Evolutionary conservation across 805 yeast genomes (phyloP), one percentile per base, ranked within the genome.

Genomic region (Metschnikowia chrysomelidarum): DNA sequence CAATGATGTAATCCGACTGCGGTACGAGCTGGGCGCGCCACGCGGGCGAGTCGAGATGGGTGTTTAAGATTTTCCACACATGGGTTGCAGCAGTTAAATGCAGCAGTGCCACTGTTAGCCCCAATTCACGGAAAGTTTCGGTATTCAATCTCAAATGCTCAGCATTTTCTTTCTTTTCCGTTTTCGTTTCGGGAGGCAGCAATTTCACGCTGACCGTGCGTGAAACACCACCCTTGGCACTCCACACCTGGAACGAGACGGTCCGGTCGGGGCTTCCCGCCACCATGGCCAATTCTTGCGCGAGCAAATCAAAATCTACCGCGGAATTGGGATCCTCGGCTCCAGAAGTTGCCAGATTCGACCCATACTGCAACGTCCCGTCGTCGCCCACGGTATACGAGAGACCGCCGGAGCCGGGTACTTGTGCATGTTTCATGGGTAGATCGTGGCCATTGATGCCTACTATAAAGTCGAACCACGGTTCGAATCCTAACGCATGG

Each of bases 381-480:
- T 67, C 72, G 14, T 66, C 71, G 31, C 57, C 59, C 32, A 67
- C 55, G 24, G 51, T 54, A 39, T 67, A 67, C 9, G 56, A 32
- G 8, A 21, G 27, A 5, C 25, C 15, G 3, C 22, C 4, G 31
- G 51, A 52, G 9, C 44, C 33, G 4, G 69, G 63, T n/a, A n/a
- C n/a, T n/a, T n/a, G n/a, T n/a, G n/a, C n/a, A 34, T 57, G 42
- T 21, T 49, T 34, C 69, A 67, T 64, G 14, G 73, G 74, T 33
- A 68, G 53, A 30, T 82, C 84, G 44, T 75, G 81, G 28, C 85
- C 87, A 49, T 91, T 86, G 38, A 88, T 66, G 1, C 84, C 82
- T n/a, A 87, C 71, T 22, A 91, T 77, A 55, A 73, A 91, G 56
- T 91, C 98, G 53, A 91, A 93, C 77, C 87, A 83, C 7, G 93